Evolutionary conservation across 73 alveolate genomes (phyloP).

Genomic region (Paramecium pentaurelia): DNA sequence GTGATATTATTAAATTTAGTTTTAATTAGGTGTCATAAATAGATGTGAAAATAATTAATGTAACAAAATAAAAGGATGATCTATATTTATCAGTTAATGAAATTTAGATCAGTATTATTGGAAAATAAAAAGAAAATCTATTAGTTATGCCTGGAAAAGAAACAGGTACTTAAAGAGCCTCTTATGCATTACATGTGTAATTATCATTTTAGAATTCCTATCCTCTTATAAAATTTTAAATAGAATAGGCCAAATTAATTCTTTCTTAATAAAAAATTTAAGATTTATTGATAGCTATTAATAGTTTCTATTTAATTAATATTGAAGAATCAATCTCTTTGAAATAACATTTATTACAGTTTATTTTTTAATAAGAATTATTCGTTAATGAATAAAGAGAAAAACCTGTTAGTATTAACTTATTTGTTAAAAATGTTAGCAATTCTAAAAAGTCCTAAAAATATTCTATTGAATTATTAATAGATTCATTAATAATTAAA

Average conservation of each 20-base stretch:
- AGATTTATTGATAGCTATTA: background rate
- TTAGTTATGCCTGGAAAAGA: slow-evolving; percentile 10
- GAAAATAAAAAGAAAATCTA: background rate
- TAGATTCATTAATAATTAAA: background rate
- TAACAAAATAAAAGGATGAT: background rate
- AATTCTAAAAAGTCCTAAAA: background rate
- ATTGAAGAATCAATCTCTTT: background rate
- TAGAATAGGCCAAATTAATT: background rate
- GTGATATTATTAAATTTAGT: background rate
- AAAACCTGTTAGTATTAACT: background rate
- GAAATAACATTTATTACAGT: background rate
- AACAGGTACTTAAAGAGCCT: background rate
- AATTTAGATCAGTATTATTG: background rate
- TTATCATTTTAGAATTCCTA: background rate
- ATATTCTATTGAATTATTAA: background rate
- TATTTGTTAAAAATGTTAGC: background rate
- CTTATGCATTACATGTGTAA: background rate
- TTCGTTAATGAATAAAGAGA: background rate
- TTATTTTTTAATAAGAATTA: background rate
- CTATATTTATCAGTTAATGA: background rate
- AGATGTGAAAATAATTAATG: background rate
- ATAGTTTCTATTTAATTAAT: background rate
- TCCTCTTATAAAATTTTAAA: background rate
- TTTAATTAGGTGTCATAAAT: background rate
- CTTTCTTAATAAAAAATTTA: slow-evolving; percentile 4